Evolutionary conservation across 495 filamentous ascomycete species (phyloP), one percentile per base, ranked within the genome.

Genomic region (Penicillium waksmanii): DNA sequence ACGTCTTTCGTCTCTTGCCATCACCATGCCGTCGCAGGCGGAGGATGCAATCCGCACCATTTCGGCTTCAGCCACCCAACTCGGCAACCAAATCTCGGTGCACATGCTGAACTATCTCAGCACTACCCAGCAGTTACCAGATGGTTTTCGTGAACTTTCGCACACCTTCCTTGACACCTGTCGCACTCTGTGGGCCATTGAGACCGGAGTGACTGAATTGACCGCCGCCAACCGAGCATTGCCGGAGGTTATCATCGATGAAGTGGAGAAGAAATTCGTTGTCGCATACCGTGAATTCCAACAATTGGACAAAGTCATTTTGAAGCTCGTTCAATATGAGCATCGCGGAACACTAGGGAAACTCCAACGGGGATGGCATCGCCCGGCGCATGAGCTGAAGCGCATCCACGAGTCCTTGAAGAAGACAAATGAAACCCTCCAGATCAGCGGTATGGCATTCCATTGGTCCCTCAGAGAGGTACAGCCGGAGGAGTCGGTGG

Each of bases 91-190:
- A 54, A 80, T 82, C 58, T 77, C 82, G 1, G 76, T 85, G 18
- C 82, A 77, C 58, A 81, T 83, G 74, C 77, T 85, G 42, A 81
- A 85, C 58, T 84, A 82, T 58, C 73, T 85, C 19, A 82, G 75
- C 44, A 77, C 79, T 6, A 72, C 72, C 34, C 74, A 80, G 46
- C 64, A 73, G 19, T 72, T 73, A 31, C 73, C 76, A 0, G 60
- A 73, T 51, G 76, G 78, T 21, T 81, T 83, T 63, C 72, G 77
- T 47, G 67, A 75, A n/a, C 68, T 84, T 5, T 78, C 81, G 1
- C 72, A 74, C 34, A 77, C 79, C 43, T 84, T 83, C 56, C 70
- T 84, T 17, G 79, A 83, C 48, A 79, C 79, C 36, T 80, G 77
- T 63, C 78, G 78, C 38, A 73, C 75, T 23, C 65, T 84, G 40